Conservation (phyloP, 768 basidiomycete genomes). For the Stropharia rugosoannulata region DNA sequence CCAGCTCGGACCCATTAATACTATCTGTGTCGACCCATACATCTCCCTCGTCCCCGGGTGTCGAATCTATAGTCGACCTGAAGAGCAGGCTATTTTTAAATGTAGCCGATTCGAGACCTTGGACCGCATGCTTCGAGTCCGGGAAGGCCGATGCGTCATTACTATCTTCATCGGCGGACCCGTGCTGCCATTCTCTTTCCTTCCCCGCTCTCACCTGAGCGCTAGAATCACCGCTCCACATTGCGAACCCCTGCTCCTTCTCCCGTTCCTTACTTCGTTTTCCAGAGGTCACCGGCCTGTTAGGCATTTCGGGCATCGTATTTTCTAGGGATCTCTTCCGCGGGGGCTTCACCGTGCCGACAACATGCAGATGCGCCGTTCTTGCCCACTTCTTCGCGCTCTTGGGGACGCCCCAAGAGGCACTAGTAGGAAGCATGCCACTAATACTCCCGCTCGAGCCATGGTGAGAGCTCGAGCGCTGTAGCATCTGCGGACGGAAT, state of each 20-base stretch:
- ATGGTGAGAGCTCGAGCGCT: conserved; percentile 47
- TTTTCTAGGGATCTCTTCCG: conserved; percentile 4
- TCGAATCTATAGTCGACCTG: conserved; percentile 2
- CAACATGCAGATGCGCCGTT: conserved; percentile 66
- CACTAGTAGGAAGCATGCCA: conserved; percentile 16
- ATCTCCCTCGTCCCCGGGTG: conserved; percentile 18
- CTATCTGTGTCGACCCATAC: conserved; percentile 25
- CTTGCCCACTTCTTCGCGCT: conserved; percentile 61
- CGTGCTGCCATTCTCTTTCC: neutral
- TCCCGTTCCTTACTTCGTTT: neutral
- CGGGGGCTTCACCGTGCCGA: neutral
- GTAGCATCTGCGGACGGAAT: conserved; percentile 33
- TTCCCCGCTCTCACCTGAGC: neutral
- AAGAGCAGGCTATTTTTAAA: conserved; percentile 7
- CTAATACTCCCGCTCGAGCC: neutral
- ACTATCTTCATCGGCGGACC: neutral
- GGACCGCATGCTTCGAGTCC: neutral
- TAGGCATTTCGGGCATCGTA: neutral
- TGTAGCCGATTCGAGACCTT: neutral
- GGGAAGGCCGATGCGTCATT: neutral
- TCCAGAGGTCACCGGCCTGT: neutral
- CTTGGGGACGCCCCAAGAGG: conserved; percentile 33
- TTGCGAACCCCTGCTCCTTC: no score
- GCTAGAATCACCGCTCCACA: neutral
- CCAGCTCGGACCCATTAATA: conserved; percentile 16